Evolutionary conservation across 441 rosid genomes (phyloP).

Genomic region (Erodium moschatum): DNA sequence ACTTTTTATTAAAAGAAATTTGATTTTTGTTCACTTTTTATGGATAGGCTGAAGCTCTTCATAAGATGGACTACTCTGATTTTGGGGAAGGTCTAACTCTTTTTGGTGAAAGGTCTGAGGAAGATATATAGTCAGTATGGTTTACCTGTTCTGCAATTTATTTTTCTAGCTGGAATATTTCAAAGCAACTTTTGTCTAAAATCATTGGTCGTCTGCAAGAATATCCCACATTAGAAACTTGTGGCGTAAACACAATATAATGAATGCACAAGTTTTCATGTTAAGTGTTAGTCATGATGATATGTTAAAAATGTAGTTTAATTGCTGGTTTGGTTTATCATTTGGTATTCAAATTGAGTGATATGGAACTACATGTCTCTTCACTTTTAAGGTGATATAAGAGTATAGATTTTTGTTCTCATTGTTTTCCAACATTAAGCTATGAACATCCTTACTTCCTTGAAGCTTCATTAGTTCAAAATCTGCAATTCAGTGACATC

Average conservation of each 20-base stretch:
- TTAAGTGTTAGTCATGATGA: neutral
- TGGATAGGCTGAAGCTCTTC: constrained; percentile 51
- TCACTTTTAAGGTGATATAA: no score
- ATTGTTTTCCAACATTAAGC: neutral
- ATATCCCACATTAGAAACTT: neutral
- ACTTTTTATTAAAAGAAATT: neutral
- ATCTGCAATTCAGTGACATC: neutral
- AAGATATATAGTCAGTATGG: constrained; percentile 4
- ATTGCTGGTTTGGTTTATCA: neutral
- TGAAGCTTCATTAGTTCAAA: constrained; percentile 1
- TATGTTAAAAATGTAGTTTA: neutral
- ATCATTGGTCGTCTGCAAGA: neutral
- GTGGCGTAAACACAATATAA: neutral
- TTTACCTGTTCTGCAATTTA: constrained; percentile 13
- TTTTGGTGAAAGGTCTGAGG: constrained; percentile 58
- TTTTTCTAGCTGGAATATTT: neutral
- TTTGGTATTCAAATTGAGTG: neutral
- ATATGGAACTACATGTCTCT: no score
- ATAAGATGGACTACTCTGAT: constrained; percentile 43
- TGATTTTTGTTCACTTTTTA: neutral
- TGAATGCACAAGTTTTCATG: neutral
- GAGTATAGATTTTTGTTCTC: neutral
- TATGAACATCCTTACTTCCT: neutral
- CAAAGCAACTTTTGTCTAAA: neutral
- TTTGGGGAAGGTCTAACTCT: constrained; percentile 97